Evolutionary conservation across 2,329 filamentous ascomycete species (phyloP).

Genomic region (Aspergillus neotritici): DNA sequence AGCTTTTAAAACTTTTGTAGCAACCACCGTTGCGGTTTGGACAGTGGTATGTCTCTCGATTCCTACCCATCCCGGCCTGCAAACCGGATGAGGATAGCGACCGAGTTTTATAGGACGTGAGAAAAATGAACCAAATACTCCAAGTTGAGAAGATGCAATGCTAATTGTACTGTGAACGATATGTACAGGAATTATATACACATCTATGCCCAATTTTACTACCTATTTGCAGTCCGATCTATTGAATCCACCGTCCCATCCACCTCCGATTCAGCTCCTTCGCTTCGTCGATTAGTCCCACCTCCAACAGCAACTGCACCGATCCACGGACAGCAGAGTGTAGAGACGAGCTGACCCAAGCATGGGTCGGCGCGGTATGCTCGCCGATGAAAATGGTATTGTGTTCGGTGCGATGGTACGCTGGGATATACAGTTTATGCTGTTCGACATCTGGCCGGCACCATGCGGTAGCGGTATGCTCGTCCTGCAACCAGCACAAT

Average conservation of each 20-base stretch:
- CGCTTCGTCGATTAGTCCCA: conserved; percentile 64
- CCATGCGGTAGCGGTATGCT: conserved; percentile 26
- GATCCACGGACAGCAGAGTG: conserved; percentile 27
- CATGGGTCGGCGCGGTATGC: conserved; percentile 32
- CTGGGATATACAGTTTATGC: conserved; percentile 30
- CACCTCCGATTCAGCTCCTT: conserved; percentile 58
- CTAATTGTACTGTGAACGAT: too few species aligned
- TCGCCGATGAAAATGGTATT: conserved; percentile 35
- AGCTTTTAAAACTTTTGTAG: too few species aligned
- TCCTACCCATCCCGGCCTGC: too few species aligned
- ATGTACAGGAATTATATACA: neutral
- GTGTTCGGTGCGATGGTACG: conserved; percentile 29
- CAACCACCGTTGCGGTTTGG: too few species aligned
- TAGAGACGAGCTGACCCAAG: conserved; percentile 28
- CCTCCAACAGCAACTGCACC: conserved; percentile 37
- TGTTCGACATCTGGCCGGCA: conserved; percentile 26
- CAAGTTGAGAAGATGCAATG: too few species aligned
- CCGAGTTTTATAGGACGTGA: too few species aligned
- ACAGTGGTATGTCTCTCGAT: too few species aligned
- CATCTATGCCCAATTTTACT: neutral
- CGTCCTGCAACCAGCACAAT: conserved; percentile 31
- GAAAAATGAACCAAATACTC: too few species aligned
- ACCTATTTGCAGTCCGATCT: neutral
- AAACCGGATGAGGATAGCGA: too few species aligned
- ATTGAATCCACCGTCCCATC: conserved; percentile 61